phyloP scores from a whole-genome alignment of 805 yeast genomes.

The Barnettozyma vustinii region DNA sequence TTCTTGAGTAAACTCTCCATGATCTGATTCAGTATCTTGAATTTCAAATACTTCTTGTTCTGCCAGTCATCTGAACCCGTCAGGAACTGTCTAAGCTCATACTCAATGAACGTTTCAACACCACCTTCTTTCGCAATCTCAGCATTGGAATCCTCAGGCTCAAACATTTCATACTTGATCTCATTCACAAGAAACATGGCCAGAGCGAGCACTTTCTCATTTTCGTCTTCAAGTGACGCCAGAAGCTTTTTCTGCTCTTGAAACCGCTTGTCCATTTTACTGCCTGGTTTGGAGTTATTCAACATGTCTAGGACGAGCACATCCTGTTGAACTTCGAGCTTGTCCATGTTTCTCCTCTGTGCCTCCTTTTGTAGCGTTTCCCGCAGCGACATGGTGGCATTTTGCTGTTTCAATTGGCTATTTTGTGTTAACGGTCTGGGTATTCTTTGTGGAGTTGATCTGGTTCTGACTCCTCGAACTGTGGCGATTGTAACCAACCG shows the following conservation, averaged over 20 bases:
- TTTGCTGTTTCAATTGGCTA: neutral
- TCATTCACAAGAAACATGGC: conserved; percentile 14
- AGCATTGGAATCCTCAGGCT: conserved; percentile 4
- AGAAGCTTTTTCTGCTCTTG: conserved; percentile 10
- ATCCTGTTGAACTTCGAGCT: conserved; percentile 12
- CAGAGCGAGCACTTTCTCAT: conserved; percentile 12
- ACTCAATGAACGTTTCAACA: conserved; percentile 15
- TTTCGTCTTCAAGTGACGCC: conserved; percentile 4
- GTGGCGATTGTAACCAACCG: neutral
- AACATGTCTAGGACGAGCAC: conserved; percentile 15
- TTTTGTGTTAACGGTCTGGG: neutral
- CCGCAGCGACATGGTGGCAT: neutral
- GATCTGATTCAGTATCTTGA: conserved; percentile 12
- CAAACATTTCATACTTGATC: conserved; percentile 11
- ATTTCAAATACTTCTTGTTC: conserved; percentile 12
- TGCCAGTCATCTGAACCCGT: conserved; percentile 6
- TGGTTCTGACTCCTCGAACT: neutral
- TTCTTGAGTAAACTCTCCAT: conserved; percentile 10
- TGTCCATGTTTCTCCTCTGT: neutral
- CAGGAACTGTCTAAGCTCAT: conserved; percentile 12
- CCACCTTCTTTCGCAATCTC: conserved; percentile 1
- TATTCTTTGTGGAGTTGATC: neutral
- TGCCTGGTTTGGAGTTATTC: conserved; percentile 19
- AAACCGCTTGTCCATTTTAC: conserved; percentile 18
- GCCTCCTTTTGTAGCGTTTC: neutral